Percentiles rank a stretch among this genome's conserved stretches.
phyloP scores from a whole-genome alignment of 2,329 filamentous ascomycete genomes.

The Penicillium decumbens region DNA sequence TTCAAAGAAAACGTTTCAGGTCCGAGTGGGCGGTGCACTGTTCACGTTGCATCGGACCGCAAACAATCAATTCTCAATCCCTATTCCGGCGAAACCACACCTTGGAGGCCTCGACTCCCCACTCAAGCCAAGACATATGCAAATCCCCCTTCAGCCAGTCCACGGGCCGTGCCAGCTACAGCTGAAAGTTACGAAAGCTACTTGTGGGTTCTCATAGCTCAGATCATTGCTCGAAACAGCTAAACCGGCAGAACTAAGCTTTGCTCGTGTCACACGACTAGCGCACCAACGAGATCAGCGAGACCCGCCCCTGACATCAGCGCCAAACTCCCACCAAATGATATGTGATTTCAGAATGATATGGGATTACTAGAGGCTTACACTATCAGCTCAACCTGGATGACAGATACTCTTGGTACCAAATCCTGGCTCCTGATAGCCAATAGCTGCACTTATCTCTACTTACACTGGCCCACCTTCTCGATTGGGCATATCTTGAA shows the following conservation, averaged over 20 bases:
- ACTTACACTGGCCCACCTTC: too few species aligned
- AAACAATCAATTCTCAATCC: constrained; percentile 3
- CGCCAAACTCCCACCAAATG: background rate
- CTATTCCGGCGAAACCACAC: constrained; percentile 4
- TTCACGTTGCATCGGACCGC: constrained; percentile 6
- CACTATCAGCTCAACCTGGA: too few species aligned
- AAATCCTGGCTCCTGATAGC: too few species aligned
- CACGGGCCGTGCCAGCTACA: background rate
- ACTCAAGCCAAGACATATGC: background rate
- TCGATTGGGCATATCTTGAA: too few species aligned
- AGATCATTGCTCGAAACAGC: background rate
- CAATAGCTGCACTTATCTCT: too few species aligned
- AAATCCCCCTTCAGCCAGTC: background rate
- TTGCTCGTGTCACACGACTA: background rate
- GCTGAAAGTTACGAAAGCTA: background rate
- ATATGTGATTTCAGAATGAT: background rate
- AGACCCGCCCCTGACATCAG: background rate
- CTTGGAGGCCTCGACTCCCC: background rate
- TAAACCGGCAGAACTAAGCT: background rate
- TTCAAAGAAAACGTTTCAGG: background rate
- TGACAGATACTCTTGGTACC: too few species aligned
- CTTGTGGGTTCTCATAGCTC: background rate
- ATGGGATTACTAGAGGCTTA: too few species aligned
- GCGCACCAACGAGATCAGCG: background rate
- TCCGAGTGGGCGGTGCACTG: background rate